phyloP scores from a whole-genome alignment of 2,329 filamentous ascomycete species.

The Aulographum hederae region DNA sequence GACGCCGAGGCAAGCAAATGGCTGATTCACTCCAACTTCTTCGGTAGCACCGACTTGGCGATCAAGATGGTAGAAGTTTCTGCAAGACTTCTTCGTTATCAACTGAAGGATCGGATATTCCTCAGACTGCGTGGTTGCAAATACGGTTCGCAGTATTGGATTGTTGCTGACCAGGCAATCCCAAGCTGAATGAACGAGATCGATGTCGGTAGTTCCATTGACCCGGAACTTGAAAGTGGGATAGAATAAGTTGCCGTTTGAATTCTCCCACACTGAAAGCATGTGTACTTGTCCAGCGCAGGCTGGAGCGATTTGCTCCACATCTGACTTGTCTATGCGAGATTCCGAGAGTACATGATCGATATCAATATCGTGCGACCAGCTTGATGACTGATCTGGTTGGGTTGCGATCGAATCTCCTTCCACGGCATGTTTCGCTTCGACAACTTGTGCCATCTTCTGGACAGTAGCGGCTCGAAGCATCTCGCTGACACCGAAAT shows the following conservation, averaged over 20 bases:
- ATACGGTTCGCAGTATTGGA: conserved; percentile 50
- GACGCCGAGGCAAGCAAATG: conserved; percentile 19
- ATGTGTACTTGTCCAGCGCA: conserved; percentile 68
- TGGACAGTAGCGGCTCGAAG: conserved; percentile 45
- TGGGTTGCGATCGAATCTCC: background rate
- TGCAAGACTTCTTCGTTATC: conserved; percentile 31
- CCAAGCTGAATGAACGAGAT: conserved; percentile 42
- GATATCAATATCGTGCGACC: conserved; percentile 17
- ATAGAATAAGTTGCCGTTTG: conserved; percentile 50
- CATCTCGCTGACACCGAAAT: conserved; percentile 52
- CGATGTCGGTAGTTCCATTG: conserved; percentile 17
- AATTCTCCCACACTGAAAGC: conserved; percentile 57
- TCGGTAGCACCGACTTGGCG: no score
- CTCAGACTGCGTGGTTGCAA: conserved; percentile 30
- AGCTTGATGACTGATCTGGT: background rate
- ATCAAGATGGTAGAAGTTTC: no score
- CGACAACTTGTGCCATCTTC: conserved; percentile 35
- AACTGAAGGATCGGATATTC: conserved; percentile 44
- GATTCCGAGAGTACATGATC: conserved; percentile 19
- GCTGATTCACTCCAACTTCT: conserved; percentile 10
- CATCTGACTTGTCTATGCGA: conserved; percentile 23
- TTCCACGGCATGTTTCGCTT: conserved; percentile 2
- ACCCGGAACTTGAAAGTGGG: conserved; percentile 49
- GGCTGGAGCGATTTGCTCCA: conserved; percentile 46
- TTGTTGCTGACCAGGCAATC: conserved; percentile 31